Conservation (phyloP, 352 stramenopile species). For the Blastocystis sp. region DNA sequence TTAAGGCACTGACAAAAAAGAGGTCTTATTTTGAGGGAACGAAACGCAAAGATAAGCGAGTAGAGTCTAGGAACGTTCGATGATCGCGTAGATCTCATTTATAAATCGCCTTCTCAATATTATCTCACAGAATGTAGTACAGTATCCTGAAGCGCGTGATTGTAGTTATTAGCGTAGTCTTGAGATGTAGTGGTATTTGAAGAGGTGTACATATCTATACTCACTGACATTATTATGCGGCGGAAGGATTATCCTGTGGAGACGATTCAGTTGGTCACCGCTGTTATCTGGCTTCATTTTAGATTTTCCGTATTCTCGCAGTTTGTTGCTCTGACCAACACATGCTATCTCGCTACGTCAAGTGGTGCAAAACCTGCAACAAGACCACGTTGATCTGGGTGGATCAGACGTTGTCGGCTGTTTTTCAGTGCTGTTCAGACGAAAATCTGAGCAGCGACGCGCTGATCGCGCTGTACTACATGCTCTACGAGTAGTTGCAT, state of each 20-base stretch:
- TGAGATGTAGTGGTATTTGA: conserved; percentile 43
- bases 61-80: neutral
- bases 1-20: neutral
- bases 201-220: conserved; percentile 5
- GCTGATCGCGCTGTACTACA: conserved; percentile 17
- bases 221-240: neutral
- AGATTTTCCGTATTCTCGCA: conserved; percentile 18
- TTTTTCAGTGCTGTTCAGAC: conserved; percentile 28
- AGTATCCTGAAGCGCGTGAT: conserved; percentile 20
- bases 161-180: neutral
- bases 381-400: neutral
- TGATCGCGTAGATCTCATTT: neutral
- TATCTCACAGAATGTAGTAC: neutral
- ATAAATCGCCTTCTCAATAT: neutral
- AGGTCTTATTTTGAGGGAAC: neutral
- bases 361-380: neutral
- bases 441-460: neutral
- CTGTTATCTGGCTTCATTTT: neutral
- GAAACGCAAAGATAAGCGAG: neutral
- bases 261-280: neutral
- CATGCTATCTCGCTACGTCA: neutral
- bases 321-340: neutral
- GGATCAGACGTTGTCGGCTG: neutral
- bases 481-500: conserved; percentile 40
- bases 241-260: conserved; percentile 2